These are phyloP conservation scores for Diaporthe longicolla DNA, from an alignment of 2,329 filamentous ascomycete genomes.

Conservation along the genomic window DNA sequence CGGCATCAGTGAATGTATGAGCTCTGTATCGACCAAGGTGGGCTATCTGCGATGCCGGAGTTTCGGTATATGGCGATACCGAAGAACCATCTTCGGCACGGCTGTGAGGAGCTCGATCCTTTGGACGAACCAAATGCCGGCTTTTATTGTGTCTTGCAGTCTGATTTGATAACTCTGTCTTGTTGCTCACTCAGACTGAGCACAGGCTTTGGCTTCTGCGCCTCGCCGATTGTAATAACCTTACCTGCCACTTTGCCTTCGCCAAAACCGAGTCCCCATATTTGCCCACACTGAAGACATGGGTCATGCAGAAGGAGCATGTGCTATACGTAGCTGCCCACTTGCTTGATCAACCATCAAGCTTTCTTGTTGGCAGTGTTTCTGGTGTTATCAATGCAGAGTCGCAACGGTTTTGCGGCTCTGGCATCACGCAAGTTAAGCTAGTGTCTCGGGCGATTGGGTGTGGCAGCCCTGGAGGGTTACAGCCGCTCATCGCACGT, in stretches of 20 bases:
- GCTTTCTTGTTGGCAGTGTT: not conserved
- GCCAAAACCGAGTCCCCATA: not conserved
- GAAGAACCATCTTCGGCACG: not conserved
- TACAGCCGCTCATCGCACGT: slow-evolving; percentile 29
- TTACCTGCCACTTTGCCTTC: not conserved
- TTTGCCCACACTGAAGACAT: not conserved
- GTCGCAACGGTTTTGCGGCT: slow-evolving; percentile 14
- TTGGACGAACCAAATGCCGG: not conserved
- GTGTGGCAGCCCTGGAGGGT: slow-evolving; percentile 35
- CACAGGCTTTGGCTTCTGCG: too few species aligned
- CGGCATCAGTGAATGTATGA: not conserved
- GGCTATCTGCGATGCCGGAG: not conserved
- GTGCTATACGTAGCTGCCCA: not conserved
- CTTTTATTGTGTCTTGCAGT: not conserved
- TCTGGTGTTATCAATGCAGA: not conserved
- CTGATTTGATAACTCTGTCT: too few species aligned
- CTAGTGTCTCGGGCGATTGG: slow-evolving; percentile 12
- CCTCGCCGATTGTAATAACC: not conserved
- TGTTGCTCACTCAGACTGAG: not conserved
- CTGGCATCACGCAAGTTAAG: not conserved
- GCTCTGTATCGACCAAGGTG: not conserved
- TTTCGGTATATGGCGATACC: not conserved
- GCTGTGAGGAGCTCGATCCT: not conserved
- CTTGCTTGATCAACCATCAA: not conserved
- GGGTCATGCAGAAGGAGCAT: not conserved